These are phyloP conservation scores for Epichloe festucae DNA, from an alignment of 2,329 filamentous ascomycete species.

Conservation along the genomic window DNA sequence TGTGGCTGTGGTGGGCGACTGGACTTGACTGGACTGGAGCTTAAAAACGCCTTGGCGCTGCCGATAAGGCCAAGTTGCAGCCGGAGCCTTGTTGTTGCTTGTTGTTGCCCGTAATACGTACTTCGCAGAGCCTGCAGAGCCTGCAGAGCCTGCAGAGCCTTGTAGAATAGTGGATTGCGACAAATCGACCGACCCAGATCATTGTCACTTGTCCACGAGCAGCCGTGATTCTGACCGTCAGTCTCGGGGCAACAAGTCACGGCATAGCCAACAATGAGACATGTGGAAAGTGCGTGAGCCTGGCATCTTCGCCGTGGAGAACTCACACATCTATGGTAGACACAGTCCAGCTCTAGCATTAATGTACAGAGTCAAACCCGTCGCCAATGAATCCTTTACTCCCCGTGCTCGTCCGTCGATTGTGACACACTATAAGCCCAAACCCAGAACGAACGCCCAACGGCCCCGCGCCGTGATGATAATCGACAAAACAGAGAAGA, in stretches of 20 bases:
- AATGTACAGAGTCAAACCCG: slow-evolving; percentile 1
- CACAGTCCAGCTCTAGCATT: neutral
- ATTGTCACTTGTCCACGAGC: too few species aligned
- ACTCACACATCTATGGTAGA: neutral
- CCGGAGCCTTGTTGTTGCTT: too few species aligned
- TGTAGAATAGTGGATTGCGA: too few species aligned
- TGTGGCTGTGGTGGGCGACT: neutral
- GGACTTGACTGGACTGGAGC: too few species aligned
- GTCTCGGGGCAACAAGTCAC: neutral
- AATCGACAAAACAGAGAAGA: neutral
- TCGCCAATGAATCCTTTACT: neutral
- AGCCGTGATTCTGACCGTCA: neutral
- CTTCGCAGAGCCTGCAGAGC: too few species aligned
- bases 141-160: too few species aligned
- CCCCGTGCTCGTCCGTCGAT: neutral
- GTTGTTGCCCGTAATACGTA: too few species aligned
- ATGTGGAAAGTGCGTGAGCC: neutral
- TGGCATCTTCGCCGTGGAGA: neutral
- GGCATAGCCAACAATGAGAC: too few species aligned
- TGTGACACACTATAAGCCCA: neutral
- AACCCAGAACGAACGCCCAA: slow-evolving; percentile 2
- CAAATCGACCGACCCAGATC: too few species aligned
- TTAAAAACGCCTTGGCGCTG: too few species aligned
- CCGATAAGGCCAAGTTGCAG: too few species aligned
- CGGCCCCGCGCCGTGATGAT: neutral